These are phyloP conservation scores for Nicotiana undulata DNA, from an alignment of 257 asterid genomes.

Conservation along the genomic window DNA sequence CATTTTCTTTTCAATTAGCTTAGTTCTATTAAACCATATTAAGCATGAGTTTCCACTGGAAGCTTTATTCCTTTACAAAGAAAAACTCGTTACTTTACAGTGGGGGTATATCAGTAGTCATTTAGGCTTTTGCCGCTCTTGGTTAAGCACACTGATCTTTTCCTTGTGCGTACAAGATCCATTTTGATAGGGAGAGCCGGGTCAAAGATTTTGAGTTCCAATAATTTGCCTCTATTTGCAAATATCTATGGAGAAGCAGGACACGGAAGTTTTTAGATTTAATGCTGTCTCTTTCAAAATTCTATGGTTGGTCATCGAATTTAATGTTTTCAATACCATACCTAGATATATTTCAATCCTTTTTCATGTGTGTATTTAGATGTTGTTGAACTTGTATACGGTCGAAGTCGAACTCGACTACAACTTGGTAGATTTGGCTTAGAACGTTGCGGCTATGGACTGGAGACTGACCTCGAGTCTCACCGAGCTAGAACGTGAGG, in stretches of 20 bases:
- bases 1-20: too few species aligned
- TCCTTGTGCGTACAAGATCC: background rate
- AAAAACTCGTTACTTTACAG: background rate
- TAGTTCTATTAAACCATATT: background rate
- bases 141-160: background rate
- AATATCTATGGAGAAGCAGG: background rate
- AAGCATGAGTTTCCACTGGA: background rate
- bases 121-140: background rate
- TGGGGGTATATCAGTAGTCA: background rate
- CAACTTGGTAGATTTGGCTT: too few species aligned
- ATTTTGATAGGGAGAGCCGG: background rate
- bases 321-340: background rate
- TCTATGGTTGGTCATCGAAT: background rate
- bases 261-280: background rate
- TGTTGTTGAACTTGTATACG: too few species aligned
- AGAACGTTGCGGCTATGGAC: too few species aligned
- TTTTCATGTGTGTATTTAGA: too few species aligned
- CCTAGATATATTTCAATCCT: too few species aligned
- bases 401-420: too few species aligned
- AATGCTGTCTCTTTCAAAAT: background rate
- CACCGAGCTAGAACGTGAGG: too few species aligned
- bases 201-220: background rate
- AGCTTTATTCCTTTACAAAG: background rate
- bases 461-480: too few species aligned
- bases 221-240: background rate